Percentiles rank a stretch among this genome's conserved stretches.
Conservation (phyloP, 225 moss, liverwort and hornwort species). For the Takakia lepidozioides region DNA sequence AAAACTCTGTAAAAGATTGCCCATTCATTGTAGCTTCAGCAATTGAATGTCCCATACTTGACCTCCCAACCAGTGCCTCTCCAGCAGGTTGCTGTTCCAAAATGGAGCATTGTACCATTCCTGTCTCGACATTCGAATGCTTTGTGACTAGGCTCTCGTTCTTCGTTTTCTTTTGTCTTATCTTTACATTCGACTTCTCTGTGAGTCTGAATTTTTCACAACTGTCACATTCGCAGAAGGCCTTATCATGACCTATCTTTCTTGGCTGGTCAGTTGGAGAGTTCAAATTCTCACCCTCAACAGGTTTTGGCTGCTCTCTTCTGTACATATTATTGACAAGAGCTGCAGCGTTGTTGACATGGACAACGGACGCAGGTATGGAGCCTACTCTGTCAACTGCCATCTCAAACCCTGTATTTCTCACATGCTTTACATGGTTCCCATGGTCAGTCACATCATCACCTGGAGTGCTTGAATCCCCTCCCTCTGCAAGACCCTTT, state of each 20-base stretch:
- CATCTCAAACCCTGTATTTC: too few species aligned
- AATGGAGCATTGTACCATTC: not conserved
- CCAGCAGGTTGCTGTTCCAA: not conserved
- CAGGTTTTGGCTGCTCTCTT: not conserved
- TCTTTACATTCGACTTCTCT: slow-evolving; percentile 9
- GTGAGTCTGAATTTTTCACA: slow-evolving; percentile 27
- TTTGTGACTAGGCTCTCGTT: not conserved
- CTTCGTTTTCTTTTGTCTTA: not conserved
- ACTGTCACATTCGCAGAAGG: slow-evolving; percentile 33
- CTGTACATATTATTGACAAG: slow-evolving; percentile 3
- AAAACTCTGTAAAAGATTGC: not conserved
- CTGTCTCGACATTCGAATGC: too few species aligned
- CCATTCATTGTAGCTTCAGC: not conserved
- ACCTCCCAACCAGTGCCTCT: not conserved
- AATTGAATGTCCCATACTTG: not conserved
- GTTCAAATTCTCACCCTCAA: not conserved
- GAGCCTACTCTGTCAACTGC: slow-evolving; percentile 2
- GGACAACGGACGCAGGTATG: not conserved
- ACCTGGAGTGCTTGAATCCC: slow-evolving; percentile 5
- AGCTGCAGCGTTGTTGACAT: not conserved
- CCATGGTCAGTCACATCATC: slow-evolving; percentile 38
- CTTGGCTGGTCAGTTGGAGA: not conserved
- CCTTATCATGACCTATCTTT: slow-evolving; percentile 13
- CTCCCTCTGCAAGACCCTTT: slow-evolving; percentile 15
- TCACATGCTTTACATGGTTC: too few species aligned